Conservation (phyloP, 192 early-diverging fungal species). For the Coemansia pectinata region DNA sequence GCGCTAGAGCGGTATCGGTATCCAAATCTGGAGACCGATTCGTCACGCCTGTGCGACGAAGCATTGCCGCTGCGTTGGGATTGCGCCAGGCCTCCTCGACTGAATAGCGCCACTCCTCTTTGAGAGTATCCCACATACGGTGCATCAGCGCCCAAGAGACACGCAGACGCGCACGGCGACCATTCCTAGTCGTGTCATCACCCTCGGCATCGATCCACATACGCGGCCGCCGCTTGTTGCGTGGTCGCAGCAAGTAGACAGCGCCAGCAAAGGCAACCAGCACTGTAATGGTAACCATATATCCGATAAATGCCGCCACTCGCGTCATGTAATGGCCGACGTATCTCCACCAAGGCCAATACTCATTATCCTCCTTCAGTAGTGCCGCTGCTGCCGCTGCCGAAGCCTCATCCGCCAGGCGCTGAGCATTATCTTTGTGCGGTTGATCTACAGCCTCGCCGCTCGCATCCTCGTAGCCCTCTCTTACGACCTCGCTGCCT, state of each 20-base stretch:
- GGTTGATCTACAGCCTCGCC: not conserved
- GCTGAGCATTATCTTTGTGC: not conserved
- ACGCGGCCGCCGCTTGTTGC: slow-evolving; percentile 49
- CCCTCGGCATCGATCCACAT: slow-evolving; percentile 53
- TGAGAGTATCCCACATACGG: slow-evolving; percentile 54
- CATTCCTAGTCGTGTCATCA: slow-evolving; percentile 24
- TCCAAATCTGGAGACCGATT: slow-evolving; percentile 10
- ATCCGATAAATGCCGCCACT: slow-evolving; percentile 48
- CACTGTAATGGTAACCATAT: slow-evolving; percentile 35
- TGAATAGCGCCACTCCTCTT: slow-evolving; percentile 47
- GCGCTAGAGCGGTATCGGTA: not conserved
- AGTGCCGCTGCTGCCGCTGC: not conserved
- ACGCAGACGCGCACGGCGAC: slow-evolving; percentile 47
- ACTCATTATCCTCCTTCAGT: slow-evolving; percentile 11
- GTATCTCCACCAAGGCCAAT: slow-evolving; percentile 53
- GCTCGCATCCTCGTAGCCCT: not conserved
- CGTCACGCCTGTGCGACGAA: slow-evolving; percentile 44
- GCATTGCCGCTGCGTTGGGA: slow-evolving; percentile 50
- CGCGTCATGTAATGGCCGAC: slow-evolving; percentile 51
- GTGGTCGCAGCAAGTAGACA: slow-evolving; percentile 43
- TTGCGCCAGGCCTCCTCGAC: slow-evolving; percentile 55
- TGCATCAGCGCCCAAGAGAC: slow-evolving; percentile 55
- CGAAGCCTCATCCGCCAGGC: not conserved
- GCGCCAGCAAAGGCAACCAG: slow-evolving; percentile 35
- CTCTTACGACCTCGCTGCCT: slow-evolving; percentile 8